Percentiles rank a stretch among this genome's conserved stretches.
Evolutionary conservation across 1,284 basidiomycete species (phyloP).

Genomic region (Naganishia cerealis): DNA sequence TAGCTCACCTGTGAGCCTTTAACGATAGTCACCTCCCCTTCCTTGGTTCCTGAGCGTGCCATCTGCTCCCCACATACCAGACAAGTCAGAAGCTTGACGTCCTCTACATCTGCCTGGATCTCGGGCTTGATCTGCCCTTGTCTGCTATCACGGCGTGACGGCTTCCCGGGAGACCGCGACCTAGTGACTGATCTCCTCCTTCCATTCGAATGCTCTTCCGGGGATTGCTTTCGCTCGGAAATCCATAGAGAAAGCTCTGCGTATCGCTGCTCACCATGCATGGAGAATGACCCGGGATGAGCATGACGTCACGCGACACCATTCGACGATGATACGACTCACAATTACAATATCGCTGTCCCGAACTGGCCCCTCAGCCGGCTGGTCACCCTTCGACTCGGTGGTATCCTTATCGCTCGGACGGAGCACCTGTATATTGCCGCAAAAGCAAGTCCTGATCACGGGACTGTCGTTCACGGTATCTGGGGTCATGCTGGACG

Average conservation of each 20-base stretch:
- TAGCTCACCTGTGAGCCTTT: not conserved
- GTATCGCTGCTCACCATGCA: not conserved
- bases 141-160: not conserved
- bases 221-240: not conserved
- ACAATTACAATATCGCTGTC: not conserved
- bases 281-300: not conserved
- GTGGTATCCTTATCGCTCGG: not conserved
- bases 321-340: not conserved
- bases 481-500: not conserved
- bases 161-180: not conserved
- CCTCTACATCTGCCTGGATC: not conserved
- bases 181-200: not conserved
- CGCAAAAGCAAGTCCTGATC: not conserved
- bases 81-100: slow-evolving; percentile 5
- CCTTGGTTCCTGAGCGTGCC: not conserved
- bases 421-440: not conserved
- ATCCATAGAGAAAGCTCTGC: not conserved
- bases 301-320: slow-evolving; percentile 4
- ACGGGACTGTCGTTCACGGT: not conserved
- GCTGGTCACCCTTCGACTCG: not conserved
- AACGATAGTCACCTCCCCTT: not conserved
- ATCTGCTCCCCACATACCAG: slow-evolving; percentile 8
- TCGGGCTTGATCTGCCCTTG: not conserved
- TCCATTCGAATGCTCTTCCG: not conserved
- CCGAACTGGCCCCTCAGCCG: not conserved